Percentiles rank a stretch among this genome's conserved stretches.
Evolutionary conservation across 768 basidiomycete genomes (phyloP).

Genomic region (Hebeloma cylindrosporum): DNA sequence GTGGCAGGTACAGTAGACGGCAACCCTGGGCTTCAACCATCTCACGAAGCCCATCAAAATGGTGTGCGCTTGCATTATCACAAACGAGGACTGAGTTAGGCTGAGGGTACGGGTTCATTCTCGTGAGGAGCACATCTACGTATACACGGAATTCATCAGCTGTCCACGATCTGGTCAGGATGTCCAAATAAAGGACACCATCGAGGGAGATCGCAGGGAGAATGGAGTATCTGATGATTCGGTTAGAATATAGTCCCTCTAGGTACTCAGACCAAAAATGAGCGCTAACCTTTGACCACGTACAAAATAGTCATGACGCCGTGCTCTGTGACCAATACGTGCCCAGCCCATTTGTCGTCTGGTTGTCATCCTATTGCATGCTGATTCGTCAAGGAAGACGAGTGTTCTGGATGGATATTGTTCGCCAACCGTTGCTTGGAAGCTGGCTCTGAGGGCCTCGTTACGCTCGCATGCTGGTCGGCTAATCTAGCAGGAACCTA

Average conservation of each 20-base stretch:
- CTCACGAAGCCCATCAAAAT: constrained; percentile 22
- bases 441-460: constrained; percentile 15
- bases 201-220: no score
- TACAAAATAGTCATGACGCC: constrained; percentile 27
- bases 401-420: constrained; percentile 20
- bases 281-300: constrained; percentile 31
- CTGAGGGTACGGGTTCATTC: constrained; percentile 34
- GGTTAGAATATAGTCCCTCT: no score
- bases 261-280: constrained; percentile 28
- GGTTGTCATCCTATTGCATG: constrained; percentile 26
- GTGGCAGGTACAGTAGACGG: constrained; percentile 26
- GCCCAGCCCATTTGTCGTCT: constrained; percentile 26
- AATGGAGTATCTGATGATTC: no score
- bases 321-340: constrained; percentile 20
- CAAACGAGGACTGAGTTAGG: constrained; percentile 32
- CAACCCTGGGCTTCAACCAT: constrained; percentile 23
- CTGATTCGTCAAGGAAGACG: constrained; percentile 31
- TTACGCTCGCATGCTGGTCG: constrained; percentile 18
- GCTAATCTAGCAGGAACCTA: not conserved
- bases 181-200: constrained; percentile 29
- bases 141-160: constrained; percentile 22
- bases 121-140: constrained; percentile 22
- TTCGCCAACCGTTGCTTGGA: constrained; percentile 14
- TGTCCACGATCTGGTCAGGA: constrained; percentile 28
- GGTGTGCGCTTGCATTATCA: constrained; percentile 35